Evolutionary conservation across 495 filamentous ascomycete species (phyloP).

Genomic region (Extremus antarcticus): DNA sequence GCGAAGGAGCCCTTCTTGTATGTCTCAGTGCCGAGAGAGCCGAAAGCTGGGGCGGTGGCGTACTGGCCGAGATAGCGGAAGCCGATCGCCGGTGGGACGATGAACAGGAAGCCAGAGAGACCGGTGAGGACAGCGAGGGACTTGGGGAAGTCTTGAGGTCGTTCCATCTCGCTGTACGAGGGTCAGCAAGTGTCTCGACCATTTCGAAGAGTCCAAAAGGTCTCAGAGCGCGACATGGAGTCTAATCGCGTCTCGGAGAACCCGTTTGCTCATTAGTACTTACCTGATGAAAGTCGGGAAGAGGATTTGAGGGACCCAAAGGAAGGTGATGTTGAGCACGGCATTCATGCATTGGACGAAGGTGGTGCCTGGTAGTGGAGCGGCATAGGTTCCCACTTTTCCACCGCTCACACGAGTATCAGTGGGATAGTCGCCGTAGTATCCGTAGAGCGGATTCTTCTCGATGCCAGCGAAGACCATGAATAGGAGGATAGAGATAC

Average conservation of each 20-base stretch:
- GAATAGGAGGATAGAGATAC: slow-evolving; percentile 67
- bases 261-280: no score
- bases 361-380: slow-evolving; percentile 52
- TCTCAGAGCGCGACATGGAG: no score
- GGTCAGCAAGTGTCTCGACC: neutral
- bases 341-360: slow-evolving; percentile 69
- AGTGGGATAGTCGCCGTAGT: slow-evolving; percentile 25
- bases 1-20: slow-evolving; percentile 77
- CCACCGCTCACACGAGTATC: slow-evolving; percentile 34
- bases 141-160: slow-evolving; percentile 77
- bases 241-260: no score
- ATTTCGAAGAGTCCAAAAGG: neutral
- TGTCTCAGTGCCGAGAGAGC: slow-evolving; percentile 52
- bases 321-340: slow-evolving; percentile 81
- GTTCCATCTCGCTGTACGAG: slow-evolving; percentile 60
- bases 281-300: slow-evolving; percentile 72
- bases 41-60: slow-evolving; percentile 68
- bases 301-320: slow-evolving; percentile 84
- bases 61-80: slow-evolving; percentile 78
- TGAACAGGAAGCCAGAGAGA: slow-evolving; percentile 69
- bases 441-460: slow-evolving; percentile 51
- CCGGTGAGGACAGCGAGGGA: slow-evolving; percentile 75
- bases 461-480: slow-evolving; percentile 65
- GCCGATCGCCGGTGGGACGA: slow-evolving; percentile 58
- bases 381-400: slow-evolving; percentile 41